Percentiles rank a stretch among this genome's conserved stretches.
These are phyloP conservation scores for Biscogniauxia sp. DNA, from an alignment of 2,329 filamentous ascomycete species.

Conservation along the genomic window DNA sequence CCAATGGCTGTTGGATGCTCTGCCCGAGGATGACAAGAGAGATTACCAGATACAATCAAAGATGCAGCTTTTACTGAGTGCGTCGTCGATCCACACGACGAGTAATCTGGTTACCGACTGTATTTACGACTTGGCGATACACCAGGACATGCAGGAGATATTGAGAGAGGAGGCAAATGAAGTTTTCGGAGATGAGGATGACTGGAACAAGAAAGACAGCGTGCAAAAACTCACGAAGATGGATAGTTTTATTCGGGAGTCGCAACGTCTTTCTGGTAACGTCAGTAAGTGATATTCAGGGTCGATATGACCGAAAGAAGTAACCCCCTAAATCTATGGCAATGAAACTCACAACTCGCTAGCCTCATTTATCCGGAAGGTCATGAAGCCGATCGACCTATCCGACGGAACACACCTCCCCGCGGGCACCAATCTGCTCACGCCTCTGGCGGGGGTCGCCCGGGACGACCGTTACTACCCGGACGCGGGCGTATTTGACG, in stretches of 20 bases:
- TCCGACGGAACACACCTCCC: constrained; percentile 53
- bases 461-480: constrained; percentile 37
- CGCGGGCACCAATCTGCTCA: constrained; percentile 42
- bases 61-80: constrained; percentile 42
- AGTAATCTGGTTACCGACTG: constrained; percentile 45
- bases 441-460: constrained; percentile 37
- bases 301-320: neutral
- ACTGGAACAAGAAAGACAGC: constrained; percentile 35
- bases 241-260: constrained; percentile 41
- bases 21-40: constrained; percentile 35
- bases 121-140: constrained; percentile 50
- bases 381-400: constrained; percentile 48
- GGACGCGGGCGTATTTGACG: constrained; percentile 37
- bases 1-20: constrained; percentile 44
- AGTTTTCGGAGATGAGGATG: constrained; percentile 36
- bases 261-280: constrained; percentile 34
- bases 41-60: constrained; percentile 39
- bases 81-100: constrained; percentile 53
- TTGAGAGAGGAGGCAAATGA: constrained; percentile 50
- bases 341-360: constrained; percentile 6
- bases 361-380: constrained; percentile 49
- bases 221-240: constrained; percentile 40
- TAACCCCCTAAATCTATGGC: neutral
- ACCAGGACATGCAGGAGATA: constrained; percentile 48
- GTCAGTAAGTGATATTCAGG: constrained; percentile 31